Base-by-base conservation (phyloP, 78 protist species). In the Paulinella micropora region DNA sequence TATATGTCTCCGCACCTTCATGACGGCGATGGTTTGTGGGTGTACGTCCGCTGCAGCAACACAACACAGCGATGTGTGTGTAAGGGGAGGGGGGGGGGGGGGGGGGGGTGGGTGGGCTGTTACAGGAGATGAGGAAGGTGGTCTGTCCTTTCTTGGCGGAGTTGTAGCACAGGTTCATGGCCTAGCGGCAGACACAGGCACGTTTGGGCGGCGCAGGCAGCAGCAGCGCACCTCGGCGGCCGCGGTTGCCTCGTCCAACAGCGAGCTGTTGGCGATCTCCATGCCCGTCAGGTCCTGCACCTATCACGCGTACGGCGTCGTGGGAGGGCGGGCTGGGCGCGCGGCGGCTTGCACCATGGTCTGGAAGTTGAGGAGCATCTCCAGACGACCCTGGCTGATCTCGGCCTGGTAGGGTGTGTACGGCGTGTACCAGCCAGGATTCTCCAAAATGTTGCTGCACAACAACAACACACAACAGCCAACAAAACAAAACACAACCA, bases 331-430 rank as follows among this genome's bases (percentile, higher is more conserved):
- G 3, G 31, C 69, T 3, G 32, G 37, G 87, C n/a, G n/a, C 6
- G 4, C 32, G 34, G 39, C 31, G 51, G 34, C 37, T 3, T 6
- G 2, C 26, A 96, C 93, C 95, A 96, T 92, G 26, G 97, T 95
- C 93, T 98, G 99, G 93, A 87, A 98, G 94, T 95, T 96, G 87
- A 98, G 87, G 28, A 98, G 94, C 35, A 96, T 91, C 93, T 98
- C 98, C 34, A 98, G 92, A 23, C 99, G 95, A 34, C 98, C 98
- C 91, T 97, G 99, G 23, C 98, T 67, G 23, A 97, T 92, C 93
- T 97, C 99, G 1, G 99, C 96, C 91, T 97, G 99, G 93, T 97
- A 97, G 34, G 99, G 99, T 9, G 99, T 97, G 95, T 97, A 97
- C 82, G 96, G 97, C 35, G 99, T 97, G 95, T 97, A 97, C 99